A percentile compares a stretch with the other conserved stretches of the same genome.
Evolutionary conservation across 257 asterid genomes (phyloP).

Genomic region (Linaria vulgaris): DNA sequence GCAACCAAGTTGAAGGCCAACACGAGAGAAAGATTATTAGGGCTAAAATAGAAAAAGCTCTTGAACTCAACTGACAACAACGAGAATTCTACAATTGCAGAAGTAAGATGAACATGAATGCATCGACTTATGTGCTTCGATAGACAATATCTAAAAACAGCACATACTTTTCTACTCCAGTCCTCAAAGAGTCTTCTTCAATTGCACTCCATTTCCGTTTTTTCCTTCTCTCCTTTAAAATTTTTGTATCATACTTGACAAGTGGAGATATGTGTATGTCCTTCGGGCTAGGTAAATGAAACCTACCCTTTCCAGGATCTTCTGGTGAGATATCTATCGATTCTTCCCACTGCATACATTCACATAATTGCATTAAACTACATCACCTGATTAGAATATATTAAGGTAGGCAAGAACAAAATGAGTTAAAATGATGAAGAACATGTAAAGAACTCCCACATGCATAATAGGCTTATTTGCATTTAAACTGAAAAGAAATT

Average conservation of each 20-base stretch:
- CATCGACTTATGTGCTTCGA: background rate
- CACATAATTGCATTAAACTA: background rate
- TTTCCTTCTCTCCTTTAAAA: slow-evolving; percentile 50
- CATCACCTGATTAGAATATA: slow-evolving; percentile 1
- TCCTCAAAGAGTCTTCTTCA: slow-evolving; percentile 82
- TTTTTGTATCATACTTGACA: slow-evolving; percentile 26
- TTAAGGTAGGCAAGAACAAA: background rate
- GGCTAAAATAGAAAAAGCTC: background rate
- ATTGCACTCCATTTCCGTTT: slow-evolving; percentile 52
- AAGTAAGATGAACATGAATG: background rate
- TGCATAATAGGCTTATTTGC: background rate
- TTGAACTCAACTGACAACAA: background rate
- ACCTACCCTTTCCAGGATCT: slow-evolving; percentile 28
- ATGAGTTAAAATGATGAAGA: background rate
- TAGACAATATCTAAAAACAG: background rate
- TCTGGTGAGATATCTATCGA: slow-evolving; percentile 40
- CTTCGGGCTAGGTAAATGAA: slow-evolving; percentile 50
- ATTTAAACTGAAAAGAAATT: too few relatives aligned
- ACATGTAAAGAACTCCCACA: background rate
- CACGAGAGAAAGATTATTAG: background rate
- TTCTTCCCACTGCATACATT: slow-evolving; percentile 69
- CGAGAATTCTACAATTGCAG: slow-evolving; percentile 1
- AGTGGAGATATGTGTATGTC: slow-evolving; percentile 44
- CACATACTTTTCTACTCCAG: slow-evolving; percentile 64
- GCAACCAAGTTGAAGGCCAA: background rate